Evolutionary conservation across 2,329 filamentous ascomycete genomes (phyloP).

Genomic region (Sclerotinia glacialis): DNA sequence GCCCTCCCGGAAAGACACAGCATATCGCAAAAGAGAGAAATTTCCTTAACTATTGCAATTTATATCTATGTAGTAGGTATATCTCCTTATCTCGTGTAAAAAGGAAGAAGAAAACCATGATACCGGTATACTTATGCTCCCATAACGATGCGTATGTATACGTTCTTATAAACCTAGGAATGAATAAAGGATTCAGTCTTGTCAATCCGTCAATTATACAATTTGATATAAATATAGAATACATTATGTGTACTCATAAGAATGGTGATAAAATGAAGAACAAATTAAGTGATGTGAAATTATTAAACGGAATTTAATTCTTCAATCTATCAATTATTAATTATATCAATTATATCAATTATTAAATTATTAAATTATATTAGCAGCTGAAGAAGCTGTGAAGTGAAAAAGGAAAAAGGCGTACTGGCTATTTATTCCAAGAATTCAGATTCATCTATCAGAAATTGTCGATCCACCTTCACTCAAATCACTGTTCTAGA

Average conservation of each 20-base stretch:
- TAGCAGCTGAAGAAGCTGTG: neutral
- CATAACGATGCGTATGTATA: neutral
- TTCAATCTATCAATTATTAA: too few species aligned
- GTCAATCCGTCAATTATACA: too few species aligned
- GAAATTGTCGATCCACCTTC: neutral
- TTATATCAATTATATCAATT: too few species aligned
- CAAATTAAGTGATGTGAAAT: neutral
- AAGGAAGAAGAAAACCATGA: neutral
- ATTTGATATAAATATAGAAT: neutral
- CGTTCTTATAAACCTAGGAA: neutral
- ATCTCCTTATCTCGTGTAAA: neutral
- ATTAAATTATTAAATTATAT: too few species aligned
- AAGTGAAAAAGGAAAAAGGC: neutral
- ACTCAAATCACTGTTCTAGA: neutral
- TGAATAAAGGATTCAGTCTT: neutral
- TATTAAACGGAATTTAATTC: too few species aligned
- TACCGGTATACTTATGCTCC: neutral
- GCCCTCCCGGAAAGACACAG: too few species aligned
- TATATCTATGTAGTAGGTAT: neutral
- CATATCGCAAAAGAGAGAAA: neutral
- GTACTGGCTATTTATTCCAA: neutral
- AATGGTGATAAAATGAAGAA: neutral
- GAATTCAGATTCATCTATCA: constrained; percentile 1
- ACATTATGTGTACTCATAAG: neutral
- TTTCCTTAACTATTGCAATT: neutral